A percentile compares a stretch with the other conserved stretches of the same genome.
These are phyloP conservation scores for Halophytophthora batemanensis DNA, from an alignment of 352 stramenopile species.

Conservation along the genomic window DNA sequence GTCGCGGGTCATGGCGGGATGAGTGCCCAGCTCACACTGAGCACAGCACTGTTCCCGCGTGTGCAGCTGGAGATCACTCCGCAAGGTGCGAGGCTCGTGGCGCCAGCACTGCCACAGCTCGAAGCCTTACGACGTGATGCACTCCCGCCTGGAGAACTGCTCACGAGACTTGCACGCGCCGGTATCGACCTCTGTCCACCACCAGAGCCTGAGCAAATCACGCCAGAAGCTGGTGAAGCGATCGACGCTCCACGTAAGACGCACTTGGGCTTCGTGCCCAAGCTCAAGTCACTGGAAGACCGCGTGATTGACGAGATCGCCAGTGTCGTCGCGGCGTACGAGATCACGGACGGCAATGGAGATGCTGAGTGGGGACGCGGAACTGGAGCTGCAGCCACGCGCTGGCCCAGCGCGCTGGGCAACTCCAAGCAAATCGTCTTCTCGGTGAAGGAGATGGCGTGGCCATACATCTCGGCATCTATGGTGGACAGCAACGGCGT, in stretches of 20 bases:
- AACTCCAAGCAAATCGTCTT: constrained; percentile 69
- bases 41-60: constrained; percentile 45
- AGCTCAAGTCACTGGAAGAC: constrained; percentile 63
- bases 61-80: constrained; percentile 74
- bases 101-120: constrained; percentile 47
- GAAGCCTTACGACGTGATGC: constrained; percentile 29
- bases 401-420: constrained; percentile 28
- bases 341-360: constrained; percentile 38
- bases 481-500: constrained; percentile 1
- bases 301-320: constrained; percentile 71
- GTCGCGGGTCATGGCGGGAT: constrained; percentile 14
- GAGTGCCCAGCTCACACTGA: constrained; percentile 46
- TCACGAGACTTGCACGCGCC: constrained; percentile 48
- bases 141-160: constrained; percentile 52
- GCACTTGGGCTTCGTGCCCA: constrained; percentile 38
- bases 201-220: constrained; percentile 8
- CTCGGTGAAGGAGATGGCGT: constrained; percentile 69
- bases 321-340: constrained; percentile 57
- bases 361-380: constrained; percentile 13
- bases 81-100: constrained; percentile 49
- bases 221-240: constrained; percentile 7
- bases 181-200: constrained; percentile 64
- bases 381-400: constrained; percentile 14
- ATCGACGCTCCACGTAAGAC: too few species aligned
- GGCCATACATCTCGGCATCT: constrained; percentile 57